Evolutionary conservation across 106 monocot genomes (phyloP).

Genomic region (Allium fistulosum): DNA sequence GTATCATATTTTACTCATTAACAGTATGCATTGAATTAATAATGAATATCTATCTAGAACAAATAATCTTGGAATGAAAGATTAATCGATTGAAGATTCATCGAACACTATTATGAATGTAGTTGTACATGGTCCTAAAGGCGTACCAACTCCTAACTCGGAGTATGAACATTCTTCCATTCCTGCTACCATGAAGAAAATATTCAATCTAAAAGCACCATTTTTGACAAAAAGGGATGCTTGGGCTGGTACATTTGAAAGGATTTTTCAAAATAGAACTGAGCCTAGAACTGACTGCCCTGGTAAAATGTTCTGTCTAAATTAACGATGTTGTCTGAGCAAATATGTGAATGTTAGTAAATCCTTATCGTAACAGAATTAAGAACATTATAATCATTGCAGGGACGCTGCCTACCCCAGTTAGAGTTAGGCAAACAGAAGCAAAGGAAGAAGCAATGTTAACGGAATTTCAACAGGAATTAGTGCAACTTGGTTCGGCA

Average conservation of each 20-base stretch:
- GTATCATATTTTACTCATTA: not conserved
- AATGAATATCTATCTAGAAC: not conserved
- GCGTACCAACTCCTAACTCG: constrained; percentile 54
- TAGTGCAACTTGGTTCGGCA: constrained; percentile 46
- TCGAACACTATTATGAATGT: not conserved
- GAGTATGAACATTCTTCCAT: constrained; percentile 88
- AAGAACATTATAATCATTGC: not conserved
- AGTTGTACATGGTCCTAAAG: constrained; percentile 81
- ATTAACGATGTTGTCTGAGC: no score
- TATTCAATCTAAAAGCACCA: constrained; percentile 48
- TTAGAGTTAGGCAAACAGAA: constrained; percentile 15
- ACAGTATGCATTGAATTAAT: not conserved
- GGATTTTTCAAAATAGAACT: constrained; percentile 39
- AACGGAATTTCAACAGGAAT: constrained; percentile 66
- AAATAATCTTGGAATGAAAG: not conserved
- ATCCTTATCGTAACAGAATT: no score
- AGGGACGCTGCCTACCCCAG: constrained; percentile 51
- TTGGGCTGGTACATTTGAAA: constrained; percentile 88
- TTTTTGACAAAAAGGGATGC: constrained; percentile 70
- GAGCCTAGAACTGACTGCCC: constrained; percentile 86
- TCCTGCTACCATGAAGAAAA: constrained; percentile 76
- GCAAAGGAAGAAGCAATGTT: constrained; percentile 29
- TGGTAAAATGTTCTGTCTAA: constrained; percentile 19
- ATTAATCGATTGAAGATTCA: not conserved
- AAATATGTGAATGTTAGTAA: no score